Evolutionary conservation across 2,329 filamentous ascomycete genomes (phyloP).

Genomic region (Fusarium nurragi): DNA sequence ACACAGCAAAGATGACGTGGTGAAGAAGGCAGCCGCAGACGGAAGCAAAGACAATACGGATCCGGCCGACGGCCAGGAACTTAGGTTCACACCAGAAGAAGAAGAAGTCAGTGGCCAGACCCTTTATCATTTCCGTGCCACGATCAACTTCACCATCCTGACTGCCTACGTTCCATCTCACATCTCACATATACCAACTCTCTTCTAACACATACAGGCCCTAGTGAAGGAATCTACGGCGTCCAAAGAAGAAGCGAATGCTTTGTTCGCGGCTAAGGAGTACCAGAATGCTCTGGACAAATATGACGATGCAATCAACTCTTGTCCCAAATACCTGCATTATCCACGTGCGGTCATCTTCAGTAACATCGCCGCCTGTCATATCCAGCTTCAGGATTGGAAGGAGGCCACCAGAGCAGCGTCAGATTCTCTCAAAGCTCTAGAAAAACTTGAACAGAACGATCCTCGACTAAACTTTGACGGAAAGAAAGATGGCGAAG

Average conservation of each 20-base stretch:
- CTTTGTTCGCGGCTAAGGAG: slow-evolving; percentile 75
- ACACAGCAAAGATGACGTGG: background rate
- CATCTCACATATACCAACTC: background rate
- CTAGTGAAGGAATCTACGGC: slow-evolving; percentile 76
- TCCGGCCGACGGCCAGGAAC: slow-evolving; percentile 38
- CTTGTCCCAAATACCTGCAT: slow-evolving; percentile 84
- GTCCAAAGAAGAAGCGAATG: slow-evolving; percentile 80
- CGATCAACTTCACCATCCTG: background rate
- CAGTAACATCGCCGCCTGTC: slow-evolving; percentile 89
- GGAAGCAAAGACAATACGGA: background rate
- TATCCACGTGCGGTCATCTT: slow-evolving; percentile 88
- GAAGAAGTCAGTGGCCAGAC: slow-evolving; percentile 58
- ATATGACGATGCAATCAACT: slow-evolving; percentile 82
- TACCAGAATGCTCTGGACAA: slow-evolving; percentile 82
- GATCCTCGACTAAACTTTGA: slow-evolving; percentile 46
- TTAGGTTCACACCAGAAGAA: slow-evolving; percentile 63
- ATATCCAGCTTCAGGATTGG: slow-evolving; percentile 87
- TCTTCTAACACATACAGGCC: slow-evolving; percentile 54
- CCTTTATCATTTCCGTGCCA: background rate
- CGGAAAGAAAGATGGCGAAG: slow-evolving; percentile 55
- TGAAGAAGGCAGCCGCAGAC: background rate
- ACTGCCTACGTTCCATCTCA: background rate
- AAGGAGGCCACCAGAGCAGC: slow-evolving; percentile 81
- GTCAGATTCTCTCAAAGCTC: slow-evolving; percentile 73
- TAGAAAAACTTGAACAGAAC: slow-evolving; percentile 68